Base-by-base conservation (phyloP, 495 filamentous ascomycete species). In the Articulospora tetracladia region DNA sequence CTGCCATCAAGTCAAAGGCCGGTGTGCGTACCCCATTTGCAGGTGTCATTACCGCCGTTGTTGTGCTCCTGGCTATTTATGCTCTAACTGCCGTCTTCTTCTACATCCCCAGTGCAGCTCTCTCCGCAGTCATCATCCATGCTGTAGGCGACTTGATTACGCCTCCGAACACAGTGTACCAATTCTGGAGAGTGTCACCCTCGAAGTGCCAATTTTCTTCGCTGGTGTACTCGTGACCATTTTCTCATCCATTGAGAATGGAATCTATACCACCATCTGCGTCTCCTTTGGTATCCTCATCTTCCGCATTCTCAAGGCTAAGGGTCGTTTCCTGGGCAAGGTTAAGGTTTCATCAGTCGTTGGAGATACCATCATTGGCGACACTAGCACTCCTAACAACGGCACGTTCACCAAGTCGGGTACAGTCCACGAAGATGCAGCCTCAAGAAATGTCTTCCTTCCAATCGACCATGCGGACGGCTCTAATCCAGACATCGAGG, bases 1-100 rank as follows among this genome's bases (percentile, higher is more conserved):
- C 94, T 48, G 94, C 94, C 25, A 98, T 98, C 77, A 97, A 98
- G 74, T 93, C 92, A 1, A 98, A 98, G 77, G 93, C 95, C 41
- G 94, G 94, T 66, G 94, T 98, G 1, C 86, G 93, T 4, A 96
- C 92, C 13, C 94, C 94, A 0, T 87, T 97, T 57, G 93, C 90
- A 10, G 94, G 94, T 75, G 79, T 93, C 23, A 93, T 98, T 62
- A 98, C 94, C 8, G 93, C 90, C 0, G 20, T 87, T 17, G 85
- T 98, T 10, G 94, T 98, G 11, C 82, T 98, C 0, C 77, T 98
- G n/a, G 92, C 94, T 58, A 95, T 97, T 70, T 98, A 98, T 68
- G 91, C 91, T 19, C 78, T 98, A 19, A 86, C 95, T 3, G 86
- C 89, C 6, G 85, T 98, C 36, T 98, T 98, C 82, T 98, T 83